A percentile compares a stretch with the other conserved stretches of the same genome.
phyloP scores from a whole-genome alignment of 148 eudicot species.

The Simmondsia chinensis region DNA sequence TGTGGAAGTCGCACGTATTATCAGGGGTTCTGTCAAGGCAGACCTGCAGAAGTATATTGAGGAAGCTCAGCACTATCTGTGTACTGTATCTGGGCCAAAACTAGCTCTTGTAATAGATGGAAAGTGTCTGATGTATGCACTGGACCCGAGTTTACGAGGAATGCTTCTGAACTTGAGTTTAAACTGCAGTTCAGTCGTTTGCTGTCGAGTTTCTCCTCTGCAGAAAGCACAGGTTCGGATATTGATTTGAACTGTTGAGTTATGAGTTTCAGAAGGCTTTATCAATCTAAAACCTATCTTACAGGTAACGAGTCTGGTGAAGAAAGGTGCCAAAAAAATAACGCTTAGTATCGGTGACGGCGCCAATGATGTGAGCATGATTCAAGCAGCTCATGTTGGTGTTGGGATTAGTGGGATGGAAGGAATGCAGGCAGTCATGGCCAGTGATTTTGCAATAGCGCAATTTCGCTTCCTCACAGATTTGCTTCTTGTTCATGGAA shows the following conservation, averaged over 20 bases:
- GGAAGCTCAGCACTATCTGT: conserved; percentile 55
- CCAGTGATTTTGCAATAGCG: conserved; percentile 97
- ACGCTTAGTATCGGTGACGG: conserved; percentile 95
- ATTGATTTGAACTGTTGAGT: neutral
- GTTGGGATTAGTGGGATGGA: conserved; percentile 96
- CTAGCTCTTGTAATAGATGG: conserved; percentile 91
- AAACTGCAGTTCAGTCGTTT: conserved; percentile 84
- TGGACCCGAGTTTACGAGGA: conserved; percentile 73
- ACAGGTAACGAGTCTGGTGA: conserved; percentile 88
- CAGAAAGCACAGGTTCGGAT: conserved; percentile 84
- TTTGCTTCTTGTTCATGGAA: conserved; percentile 92
- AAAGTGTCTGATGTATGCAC: conserved; percentile 96
- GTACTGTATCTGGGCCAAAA: conserved; percentile 39
- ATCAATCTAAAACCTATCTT: conserved; percentile 3
- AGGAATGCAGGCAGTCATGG: conserved; percentile 99
- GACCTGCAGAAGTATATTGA: conserved; percentile 63
- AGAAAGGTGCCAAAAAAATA: conserved; percentile 78
- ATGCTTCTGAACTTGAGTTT: conserved; percentile 79
- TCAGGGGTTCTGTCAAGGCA: conserved; percentile 49
- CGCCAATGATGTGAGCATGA: conserved; percentile 90
- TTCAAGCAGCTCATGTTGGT: conserved; percentile 99
- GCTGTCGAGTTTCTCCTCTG: conserved; percentile 97
- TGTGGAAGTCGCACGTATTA: conserved; percentile 72
- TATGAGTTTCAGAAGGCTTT: neutral
- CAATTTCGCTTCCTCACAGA: conserved; percentile 94